Base-by-base conservation (phyloP, 202 grass and related monocot species). In the Zizania palustris region DNA sequence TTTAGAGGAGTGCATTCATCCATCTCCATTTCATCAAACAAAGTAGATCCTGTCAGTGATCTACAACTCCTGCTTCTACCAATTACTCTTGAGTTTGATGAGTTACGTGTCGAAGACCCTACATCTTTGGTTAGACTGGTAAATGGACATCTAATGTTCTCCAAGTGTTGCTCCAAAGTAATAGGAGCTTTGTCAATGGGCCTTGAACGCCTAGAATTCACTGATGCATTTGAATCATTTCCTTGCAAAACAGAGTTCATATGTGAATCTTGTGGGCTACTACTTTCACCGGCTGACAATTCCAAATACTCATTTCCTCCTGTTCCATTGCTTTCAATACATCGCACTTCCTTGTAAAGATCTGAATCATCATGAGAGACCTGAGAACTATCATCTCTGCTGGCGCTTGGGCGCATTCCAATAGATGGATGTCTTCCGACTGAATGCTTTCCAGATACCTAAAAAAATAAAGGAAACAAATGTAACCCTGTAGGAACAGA, bases 21-120 rank as follows among this genome's bases (percentile, higher is more conserved):
- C 60, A 51, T 71, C 50, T 84, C 82, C 40, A 80, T 62, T 51
- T 85, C 86, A 71, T 89, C 85, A 65, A 86, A 76, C 78, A 85
- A 67, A 69, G 89, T 74, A 74, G 88, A 86, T 57, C 80, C 63
- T 73, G 78, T 78, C 42, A 84, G 36, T 50, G 86, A 88, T 77
- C 83, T 92, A 83, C 96, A 98, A 65, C 96, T 98, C 87, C 82
- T 93, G 80, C 96, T 98, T 90, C 96, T 98, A 78, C 85, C 74
- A 60, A 90, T 63, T 72, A 85, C 73, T 91, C 74, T 84, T 73
- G 54, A 79, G 21, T 73, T 73, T 53, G 71, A 71, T 43, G 84
- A 45, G 20, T 92, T 82, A 18, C 11, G 75, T 45, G 57, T 76
- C 3, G 79, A 84, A 56, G 72, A 88, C 53, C 69, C 88, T 80